phyloP scores from a whole-genome alignment of 2,329 filamentous ascomycete genomes.

The Botryotinia convoluta region DNA sequence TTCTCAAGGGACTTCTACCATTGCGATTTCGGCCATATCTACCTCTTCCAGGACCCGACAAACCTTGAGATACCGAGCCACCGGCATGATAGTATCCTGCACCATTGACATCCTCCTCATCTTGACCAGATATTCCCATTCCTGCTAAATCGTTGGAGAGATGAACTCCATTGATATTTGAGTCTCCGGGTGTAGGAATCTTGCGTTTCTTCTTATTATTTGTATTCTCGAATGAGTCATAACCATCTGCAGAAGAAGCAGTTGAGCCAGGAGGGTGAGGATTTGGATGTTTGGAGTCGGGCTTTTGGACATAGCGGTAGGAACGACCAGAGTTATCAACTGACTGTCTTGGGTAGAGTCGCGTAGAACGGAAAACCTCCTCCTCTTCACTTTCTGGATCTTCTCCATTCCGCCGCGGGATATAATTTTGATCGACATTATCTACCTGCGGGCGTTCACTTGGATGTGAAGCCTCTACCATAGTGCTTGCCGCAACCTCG shows the following conservation, averaged over 20 bases:
- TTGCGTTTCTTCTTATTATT: conserved; percentile 99
- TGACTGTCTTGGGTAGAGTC: conserved; percentile 46
- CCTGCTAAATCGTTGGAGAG: conserved; percentile 63
- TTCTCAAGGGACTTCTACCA: conserved; percentile 60
- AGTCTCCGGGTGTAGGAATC: conserved; percentile 83
- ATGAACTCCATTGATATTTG: conserved; percentile 44
- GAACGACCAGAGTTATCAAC: conserved; percentile 47
- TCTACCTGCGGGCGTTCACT: conserved; percentile 36
- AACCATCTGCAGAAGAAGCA: conserved; percentile 74
- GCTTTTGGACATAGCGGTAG: conserved; percentile 45
- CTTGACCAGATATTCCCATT: conserved; percentile 55
- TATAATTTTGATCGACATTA: conserved; percentile 38
- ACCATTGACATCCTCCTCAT: conserved; percentile 43
- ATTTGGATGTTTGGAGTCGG: conserved; percentile 48
- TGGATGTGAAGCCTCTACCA: conserved; percentile 36
- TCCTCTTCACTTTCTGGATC: conserved; percentile 63
- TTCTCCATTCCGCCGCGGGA: conserved; percentile 52
- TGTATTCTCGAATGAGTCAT: conserved; percentile 96
- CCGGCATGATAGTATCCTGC: conserved; percentile 55
- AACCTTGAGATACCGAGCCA: conserved; percentile 58
- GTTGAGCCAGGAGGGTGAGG: conserved; percentile 63
- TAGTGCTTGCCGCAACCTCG: conserved; percentile 36
- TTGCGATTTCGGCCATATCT: conserved; percentile 69
- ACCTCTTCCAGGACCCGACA: conserved; percentile 82
- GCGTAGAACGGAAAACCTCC: conserved; percentile 35